phyloP scores from a whole-genome alignment of 192 early-diverging fungal species.

The Gigaspora rosea region DNA sequence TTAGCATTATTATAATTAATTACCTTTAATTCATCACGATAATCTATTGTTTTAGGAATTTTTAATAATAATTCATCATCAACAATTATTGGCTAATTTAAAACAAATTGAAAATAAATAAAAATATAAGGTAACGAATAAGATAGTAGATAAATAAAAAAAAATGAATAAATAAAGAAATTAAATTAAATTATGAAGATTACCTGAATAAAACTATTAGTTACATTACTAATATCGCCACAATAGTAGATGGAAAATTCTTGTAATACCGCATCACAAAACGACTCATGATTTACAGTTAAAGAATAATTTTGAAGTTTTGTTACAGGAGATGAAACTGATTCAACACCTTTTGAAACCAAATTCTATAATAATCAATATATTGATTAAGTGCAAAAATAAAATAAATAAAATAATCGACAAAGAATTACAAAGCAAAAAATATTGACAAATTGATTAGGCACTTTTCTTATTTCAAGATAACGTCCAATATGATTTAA shows the following conservation, averaged over 20 bases:
- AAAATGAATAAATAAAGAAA: background rate
- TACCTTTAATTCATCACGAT: conserved; percentile 35
- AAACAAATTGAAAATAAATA: too few species aligned
- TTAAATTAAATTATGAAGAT: background rate
- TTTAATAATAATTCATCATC: conserved; percentile 10
- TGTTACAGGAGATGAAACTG: conserved; percentile 86
- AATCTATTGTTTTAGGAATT: conserved; percentile 21
- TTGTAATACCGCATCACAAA: conserved; percentile 73
- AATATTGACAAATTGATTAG: background rate
- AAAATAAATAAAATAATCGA: background rate
- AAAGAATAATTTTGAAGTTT: conserved; percentile 78
- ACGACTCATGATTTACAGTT: conserved; percentile 79
- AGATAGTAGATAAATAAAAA: background rate
- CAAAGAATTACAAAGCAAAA: conserved; percentile 1
- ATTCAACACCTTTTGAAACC: conserved; percentile 84
- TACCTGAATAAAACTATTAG: background rate
- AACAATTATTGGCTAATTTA: background rate
- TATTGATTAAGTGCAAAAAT: conserved; percentile 1
- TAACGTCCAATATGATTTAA: conserved; percentile 48
- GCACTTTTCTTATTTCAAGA: conserved; percentile 31
- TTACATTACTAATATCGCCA: conserved; percentile 2
- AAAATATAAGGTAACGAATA: too few species aligned
- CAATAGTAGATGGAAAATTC: conserved; percentile 69
- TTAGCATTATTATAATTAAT: too few species aligned
- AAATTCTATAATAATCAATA: conserved; percentile 54